Evolutionary conservation across 2,329 filamentous ascomycete genomes (phyloP).

Genomic region (Drechslera avenae): DNA sequence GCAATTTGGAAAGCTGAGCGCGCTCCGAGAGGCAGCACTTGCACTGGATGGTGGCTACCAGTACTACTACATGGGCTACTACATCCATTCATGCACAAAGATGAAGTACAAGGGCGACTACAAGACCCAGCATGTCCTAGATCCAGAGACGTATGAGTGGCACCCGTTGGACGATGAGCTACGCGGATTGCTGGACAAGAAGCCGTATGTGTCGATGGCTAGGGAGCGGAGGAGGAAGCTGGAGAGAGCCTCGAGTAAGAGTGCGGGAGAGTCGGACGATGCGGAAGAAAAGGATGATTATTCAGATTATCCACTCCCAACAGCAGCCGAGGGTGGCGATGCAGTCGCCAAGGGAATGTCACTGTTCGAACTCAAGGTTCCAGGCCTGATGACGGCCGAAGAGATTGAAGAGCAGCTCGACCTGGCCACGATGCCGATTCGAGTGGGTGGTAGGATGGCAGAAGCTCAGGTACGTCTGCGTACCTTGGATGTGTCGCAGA

Average conservation of each 20-base stretch:
- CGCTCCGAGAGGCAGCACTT: conserved; percentile 72
- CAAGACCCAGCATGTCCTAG: conserved; percentile 73
- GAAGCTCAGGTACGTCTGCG: conserved; percentile 40
- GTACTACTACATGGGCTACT: conserved; percentile 85
- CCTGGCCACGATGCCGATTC: conserved; percentile 64
- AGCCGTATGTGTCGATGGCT: conserved; percentile 59
- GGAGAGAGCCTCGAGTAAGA: neutral
- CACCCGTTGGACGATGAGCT: conserved; percentile 61
- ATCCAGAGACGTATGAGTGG: conserved; percentile 70
- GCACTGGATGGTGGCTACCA: conserved; percentile 71
- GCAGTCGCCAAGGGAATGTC: conserved; percentile 48
- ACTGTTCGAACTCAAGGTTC: conserved; percentile 68
- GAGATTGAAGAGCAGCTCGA: conserved; percentile 60
- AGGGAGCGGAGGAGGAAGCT: conserved; percentile 39
- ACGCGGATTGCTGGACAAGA: conserved; percentile 59
- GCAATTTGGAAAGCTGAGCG: conserved; percentile 76
- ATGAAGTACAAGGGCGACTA: conserved; percentile 88
- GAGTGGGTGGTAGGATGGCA: conserved; percentile 47
- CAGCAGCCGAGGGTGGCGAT: conserved; percentile 37
- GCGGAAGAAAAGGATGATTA: conserved; percentile 16
- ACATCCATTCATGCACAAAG: conserved; percentile 80
- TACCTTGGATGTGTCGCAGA: neutral
- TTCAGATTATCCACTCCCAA: conserved; percentile 33
- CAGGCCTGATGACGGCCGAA: conserved; percentile 64
- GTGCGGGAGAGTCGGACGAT: neutral